Conservation (phyloP, 768 basidiomycete genomes). For the Macrocybe gigantea region DNA sequence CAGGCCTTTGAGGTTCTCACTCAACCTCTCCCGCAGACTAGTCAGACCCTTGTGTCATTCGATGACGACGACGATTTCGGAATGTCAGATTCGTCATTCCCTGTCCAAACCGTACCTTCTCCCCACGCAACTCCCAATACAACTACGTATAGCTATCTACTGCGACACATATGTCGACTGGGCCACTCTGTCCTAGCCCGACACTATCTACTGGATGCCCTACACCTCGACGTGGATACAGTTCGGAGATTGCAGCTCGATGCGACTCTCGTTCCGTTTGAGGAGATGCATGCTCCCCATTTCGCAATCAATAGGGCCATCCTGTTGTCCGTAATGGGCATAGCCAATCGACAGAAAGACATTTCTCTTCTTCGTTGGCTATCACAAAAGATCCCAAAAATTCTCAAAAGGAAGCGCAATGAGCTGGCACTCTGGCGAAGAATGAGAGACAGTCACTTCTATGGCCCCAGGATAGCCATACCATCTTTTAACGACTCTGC, state of each 20-base stretch:
- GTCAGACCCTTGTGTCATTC: constrained; percentile 45
- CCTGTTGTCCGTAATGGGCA: constrained; percentile 51
- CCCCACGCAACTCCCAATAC: constrained; percentile 54
- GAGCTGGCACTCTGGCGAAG: no score
- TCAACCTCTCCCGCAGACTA: constrained; percentile 53
- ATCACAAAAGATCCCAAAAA: constrained; percentile 34
- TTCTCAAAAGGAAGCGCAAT: constrained; percentile 38
- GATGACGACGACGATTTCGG: constrained; percentile 67
- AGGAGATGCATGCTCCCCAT: constrained; percentile 39
- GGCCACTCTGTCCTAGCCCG: constrained; percentile 51
- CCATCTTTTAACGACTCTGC: no score
- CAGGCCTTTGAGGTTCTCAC: constrained; percentile 78
- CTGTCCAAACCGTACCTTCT: constrained; percentile 27
- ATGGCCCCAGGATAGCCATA: no score
- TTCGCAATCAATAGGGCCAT: constrained; percentile 51
- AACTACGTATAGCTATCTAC: constrained; percentile 56
- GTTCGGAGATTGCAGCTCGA: constrained; percentile 24
- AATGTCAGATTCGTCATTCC: constrained; percentile 26
- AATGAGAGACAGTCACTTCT: no score
- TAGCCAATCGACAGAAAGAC: constrained; percentile 54
- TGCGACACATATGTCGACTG: constrained; percentile 48
- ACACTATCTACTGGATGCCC: constrained; percentile 59
- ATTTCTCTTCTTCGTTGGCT: constrained; percentile 59
- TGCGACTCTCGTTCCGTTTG: constrained; percentile 20
- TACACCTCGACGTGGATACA: constrained; percentile 34